A percentile compares a stretch with the other conserved stretches of the same genome.
Conservation (phyloP, 768 basidiomycete genomes). For the Leccinum longicurvipes region DNA sequence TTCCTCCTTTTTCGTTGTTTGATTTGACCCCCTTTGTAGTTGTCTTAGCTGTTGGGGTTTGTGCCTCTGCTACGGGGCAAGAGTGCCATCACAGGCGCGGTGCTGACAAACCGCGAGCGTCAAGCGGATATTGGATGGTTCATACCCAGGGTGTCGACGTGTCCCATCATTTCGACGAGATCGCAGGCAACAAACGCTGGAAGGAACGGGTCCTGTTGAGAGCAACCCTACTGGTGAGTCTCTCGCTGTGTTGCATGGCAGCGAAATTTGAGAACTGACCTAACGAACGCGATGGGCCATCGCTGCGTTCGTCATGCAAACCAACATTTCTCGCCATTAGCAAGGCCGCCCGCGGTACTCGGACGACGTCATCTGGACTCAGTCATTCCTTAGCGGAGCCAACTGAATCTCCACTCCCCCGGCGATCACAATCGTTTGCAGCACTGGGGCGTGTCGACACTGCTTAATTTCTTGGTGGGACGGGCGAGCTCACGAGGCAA, state of each 20-base stretch:
- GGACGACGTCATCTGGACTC: conserved; percentile 1
- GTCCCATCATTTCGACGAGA: conserved; percentile 49
- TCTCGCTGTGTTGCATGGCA: background rate
- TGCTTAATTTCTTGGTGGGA: too few relatives aligned
- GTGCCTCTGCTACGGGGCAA: conserved; percentile 55
- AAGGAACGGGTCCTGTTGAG: conserved; percentile 60
- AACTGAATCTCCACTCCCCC: background rate
- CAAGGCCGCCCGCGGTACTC: conserved; percentile 9
- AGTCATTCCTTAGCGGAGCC: conserved; percentile 14
- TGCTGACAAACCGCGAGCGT: conserved; percentile 13
- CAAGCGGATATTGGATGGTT: conserved; percentile 39
- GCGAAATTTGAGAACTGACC: background rate
- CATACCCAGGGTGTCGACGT: conserved; percentile 35
- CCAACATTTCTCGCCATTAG: conserved; percentile 28
- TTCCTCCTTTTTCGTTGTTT: too few relatives aligned
- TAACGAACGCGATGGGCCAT: conserved; percentile 29
- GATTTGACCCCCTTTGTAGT: too few relatives aligned
- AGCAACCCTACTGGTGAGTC: conserved; percentile 49
- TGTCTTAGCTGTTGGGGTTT: too few relatives aligned
- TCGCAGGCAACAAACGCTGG: conserved; percentile 54
- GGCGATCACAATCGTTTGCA: background rate
- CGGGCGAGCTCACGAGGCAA: too few relatives aligned
- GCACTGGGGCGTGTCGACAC: background rate
- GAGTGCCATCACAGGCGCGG: conserved; percentile 22
- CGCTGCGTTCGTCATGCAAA: conserved; percentile 33